phyloP scores from a whole-genome alignment of 2,329 filamentous ascomycete genomes.

The Colletotrichum phormii region DNA sequence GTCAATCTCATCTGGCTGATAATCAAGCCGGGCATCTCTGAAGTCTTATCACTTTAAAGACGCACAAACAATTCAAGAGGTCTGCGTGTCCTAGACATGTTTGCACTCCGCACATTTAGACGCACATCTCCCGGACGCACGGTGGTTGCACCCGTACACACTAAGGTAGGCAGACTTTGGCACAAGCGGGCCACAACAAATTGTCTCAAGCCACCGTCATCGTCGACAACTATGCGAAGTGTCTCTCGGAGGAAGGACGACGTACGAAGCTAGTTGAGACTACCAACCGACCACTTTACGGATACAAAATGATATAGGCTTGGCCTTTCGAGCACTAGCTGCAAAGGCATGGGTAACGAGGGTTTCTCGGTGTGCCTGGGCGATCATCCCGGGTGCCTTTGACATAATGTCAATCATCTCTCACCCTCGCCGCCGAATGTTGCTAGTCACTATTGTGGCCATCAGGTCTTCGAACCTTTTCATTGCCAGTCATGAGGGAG shows the following conservation, averaged over 20 bases:
- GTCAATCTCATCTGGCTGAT: not conserved
- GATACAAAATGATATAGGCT: not conserved
- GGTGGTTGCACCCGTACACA: not conserved
- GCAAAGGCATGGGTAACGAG: not conserved
- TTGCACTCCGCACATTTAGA: not conserved
- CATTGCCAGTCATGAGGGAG: not conserved
- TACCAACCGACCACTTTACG: not conserved
- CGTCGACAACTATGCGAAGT: not conserved
- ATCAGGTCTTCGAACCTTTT: not conserved
- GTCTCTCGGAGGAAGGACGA: not conserved
- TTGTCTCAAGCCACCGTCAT: slow-evolving; percentile 7
- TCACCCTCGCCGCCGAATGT: not conserved
- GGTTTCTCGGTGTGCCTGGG: not conserved
- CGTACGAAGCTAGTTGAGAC: not conserved
- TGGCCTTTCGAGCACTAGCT: not conserved
- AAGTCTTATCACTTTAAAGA: not conserved
- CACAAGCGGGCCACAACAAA: not conserved
- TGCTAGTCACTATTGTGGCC: not conserved
- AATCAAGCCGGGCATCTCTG: too few relatives aligned
- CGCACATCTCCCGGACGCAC: not conserved
- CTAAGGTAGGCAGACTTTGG: not conserved
- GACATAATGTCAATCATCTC: slow-evolving; percentile 1
- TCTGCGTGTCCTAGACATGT: slow-evolving; percentile 13
- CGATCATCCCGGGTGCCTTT: not conserved
- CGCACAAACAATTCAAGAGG: not conserved